These are phyloP conservation scores for Talaromyces sp. DNA, from an alignment of 2,329 filamentous ascomycete genomes.

Conservation along the genomic window DNA sequence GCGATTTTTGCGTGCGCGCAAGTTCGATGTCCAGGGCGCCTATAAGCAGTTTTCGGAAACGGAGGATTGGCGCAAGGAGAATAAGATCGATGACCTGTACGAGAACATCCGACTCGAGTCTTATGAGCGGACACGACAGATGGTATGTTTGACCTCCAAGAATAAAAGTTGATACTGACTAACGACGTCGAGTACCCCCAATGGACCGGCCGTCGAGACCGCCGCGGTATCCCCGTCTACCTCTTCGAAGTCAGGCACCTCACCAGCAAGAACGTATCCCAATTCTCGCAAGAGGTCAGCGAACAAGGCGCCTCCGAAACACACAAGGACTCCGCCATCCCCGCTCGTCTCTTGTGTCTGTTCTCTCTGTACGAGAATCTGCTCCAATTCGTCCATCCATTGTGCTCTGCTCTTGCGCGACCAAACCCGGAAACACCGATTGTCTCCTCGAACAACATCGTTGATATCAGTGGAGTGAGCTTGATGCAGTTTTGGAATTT, in stretches of 20 bases:
- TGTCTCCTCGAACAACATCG: conserved; percentile 89
- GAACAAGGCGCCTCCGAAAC: conserved; percentile 56
- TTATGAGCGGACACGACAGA: conserved; percentile 70
- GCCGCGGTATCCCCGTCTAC: conserved; percentile 86
- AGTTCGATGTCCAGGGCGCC: conserved; percentile 75
- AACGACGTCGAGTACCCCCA: conserved; percentile 70
- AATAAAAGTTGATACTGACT: neutral
- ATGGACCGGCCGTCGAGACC: conserved; percentile 90
- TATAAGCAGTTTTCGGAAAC: conserved; percentile 83
- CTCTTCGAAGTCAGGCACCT: conserved; percentile 83
- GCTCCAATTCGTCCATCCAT: conserved; percentile 78
- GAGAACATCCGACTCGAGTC: conserved; percentile 80
- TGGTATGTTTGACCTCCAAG: conserved; percentile 56
- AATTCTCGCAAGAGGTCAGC: conserved; percentile 62
- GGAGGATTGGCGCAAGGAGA: conserved; percentile 80
- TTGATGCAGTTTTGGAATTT: conserved; percentile 96
- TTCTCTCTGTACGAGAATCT: conserved; percentile 95
- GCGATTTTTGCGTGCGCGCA: conserved; percentile 80
- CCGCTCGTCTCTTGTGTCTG: conserved; percentile 75
- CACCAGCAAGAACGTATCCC: conserved; percentile 74
- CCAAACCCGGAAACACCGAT: conserved; percentile 78
- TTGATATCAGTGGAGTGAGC: conserved; percentile 84
- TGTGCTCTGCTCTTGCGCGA: conserved; percentile 77
- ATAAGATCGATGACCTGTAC: conserved; percentile 76
- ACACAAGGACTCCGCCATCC: conserved; percentile 57